Evolutionary conservation across 2,329 filamentous ascomycete species (phyloP).

Genomic region (Dactylonectria macrodidyma): DNA sequence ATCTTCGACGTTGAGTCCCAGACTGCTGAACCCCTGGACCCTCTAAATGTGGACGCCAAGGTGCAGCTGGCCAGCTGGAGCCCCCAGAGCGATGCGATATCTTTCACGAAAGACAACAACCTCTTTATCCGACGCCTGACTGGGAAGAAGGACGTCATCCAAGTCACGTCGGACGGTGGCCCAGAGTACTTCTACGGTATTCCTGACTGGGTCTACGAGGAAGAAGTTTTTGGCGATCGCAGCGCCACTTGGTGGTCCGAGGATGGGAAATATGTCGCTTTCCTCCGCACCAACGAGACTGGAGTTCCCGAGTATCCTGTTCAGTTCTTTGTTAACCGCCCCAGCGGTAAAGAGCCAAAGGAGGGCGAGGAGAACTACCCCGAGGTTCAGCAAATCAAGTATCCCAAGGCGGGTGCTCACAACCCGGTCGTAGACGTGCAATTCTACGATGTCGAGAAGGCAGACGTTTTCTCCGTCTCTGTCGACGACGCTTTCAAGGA

Average conservation of each 20-base stretch:
- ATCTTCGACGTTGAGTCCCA: slow-evolving; percentile 91
- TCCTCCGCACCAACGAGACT: slow-evolving; percentile 94
- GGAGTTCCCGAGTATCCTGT: slow-evolving; percentile 92
- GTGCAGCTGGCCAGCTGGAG: slow-evolving; percentile 93
- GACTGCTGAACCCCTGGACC: slow-evolving; percentile 82
- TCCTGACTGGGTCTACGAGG: slow-evolving; percentile 97
- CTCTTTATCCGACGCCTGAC: slow-evolving; percentile 80
- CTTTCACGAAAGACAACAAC: slow-evolving; percentile 94
- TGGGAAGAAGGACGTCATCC: slow-evolving; percentile 69
- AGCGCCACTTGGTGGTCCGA: slow-evolving; percentile 96
- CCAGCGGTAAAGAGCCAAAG: slow-evolving; percentile 79
- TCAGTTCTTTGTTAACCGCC: slow-evolving; percentile 91
- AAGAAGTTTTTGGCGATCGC: slow-evolving; percentile 76
- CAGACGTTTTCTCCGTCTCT: slow-evolving; percentile 84
- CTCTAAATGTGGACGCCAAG: slow-evolving; percentile 72
- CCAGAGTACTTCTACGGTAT: slow-evolving; percentile 93
- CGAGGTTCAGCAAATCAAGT: slow-evolving; percentile 93
- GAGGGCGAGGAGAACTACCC: slow-evolving; percentile 88
- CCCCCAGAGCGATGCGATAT: slow-evolving; percentile 86
- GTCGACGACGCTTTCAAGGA: slow-evolving; percentile 84
- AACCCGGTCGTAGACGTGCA: slow-evolving; percentile 91
- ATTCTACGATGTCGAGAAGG: slow-evolving; percentile 87
- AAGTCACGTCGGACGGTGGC: slow-evolving; percentile 90
- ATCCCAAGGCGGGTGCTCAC: slow-evolving; percentile 94
- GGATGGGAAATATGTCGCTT: slow-evolving; percentile 91